phyloP scores from a whole-genome alignment of 176 grass and related monocot genomes.

The sorghum (Sorghum bicolor) region Sorghum_bicolor_NCBIv3 NC_012873.2:53504001-53504500 shows the following conservation, averaged over 20 bases:
- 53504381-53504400: no score
- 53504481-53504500: no score
- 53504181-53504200: background rate
- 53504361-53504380: no score
- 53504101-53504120: background rate
- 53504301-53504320: background rate
- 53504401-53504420: no score
- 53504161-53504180: background rate
- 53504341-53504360: no score
- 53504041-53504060: constrained; percentile 53
- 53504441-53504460: no score
- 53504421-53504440: no score
- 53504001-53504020: constrained; percentile 46
- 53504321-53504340: no score
- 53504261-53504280: background rate
- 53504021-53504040: constrained; percentile 37
- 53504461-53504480: no score
- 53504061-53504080: constrained; percentile 8
- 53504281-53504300: background rate
- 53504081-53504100: constrained; percentile 13
- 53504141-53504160: constrained; percentile 14
- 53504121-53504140: constrained; percentile 23
- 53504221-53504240: no score
- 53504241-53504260: no score
- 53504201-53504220: background rate